Evolutionary conservation across 352 stramenopile genomes (phyloP).

Genomic region (Pythium dissotocum): DNA sequence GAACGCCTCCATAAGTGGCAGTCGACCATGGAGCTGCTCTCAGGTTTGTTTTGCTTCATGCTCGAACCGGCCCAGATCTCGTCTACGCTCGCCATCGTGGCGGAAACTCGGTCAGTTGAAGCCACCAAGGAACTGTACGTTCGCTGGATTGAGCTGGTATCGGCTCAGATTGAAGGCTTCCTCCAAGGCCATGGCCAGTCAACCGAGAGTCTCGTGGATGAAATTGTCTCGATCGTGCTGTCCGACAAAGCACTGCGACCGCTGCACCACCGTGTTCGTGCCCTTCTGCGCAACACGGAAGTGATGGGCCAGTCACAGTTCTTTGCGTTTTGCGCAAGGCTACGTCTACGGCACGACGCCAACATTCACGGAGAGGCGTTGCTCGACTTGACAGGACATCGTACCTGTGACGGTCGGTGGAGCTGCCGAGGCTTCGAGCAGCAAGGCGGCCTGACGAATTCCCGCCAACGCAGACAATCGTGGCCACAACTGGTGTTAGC

Average conservation of each 20-base stretch:
- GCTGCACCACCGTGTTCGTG: not conserved
- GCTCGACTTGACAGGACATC: not conserved
- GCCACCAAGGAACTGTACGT: slow-evolving; percentile 5
- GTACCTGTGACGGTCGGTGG: not conserved
- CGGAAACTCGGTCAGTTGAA: not conserved
- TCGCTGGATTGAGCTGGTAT: slow-evolving; percentile 16
- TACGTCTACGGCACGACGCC: not conserved
- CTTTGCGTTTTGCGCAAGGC: not conserved
- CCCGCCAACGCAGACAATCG: not conserved
- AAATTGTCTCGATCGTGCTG: slow-evolving; percentile 16
- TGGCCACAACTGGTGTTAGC: not conserved
- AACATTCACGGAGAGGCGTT: not conserved
- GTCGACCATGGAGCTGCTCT: slow-evolving; percentile 4
- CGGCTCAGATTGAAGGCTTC: slow-evolving; percentile 17
- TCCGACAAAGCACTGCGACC: not conserved
- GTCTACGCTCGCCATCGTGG: slow-evolving; percentile 1
- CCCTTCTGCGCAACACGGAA: slow-evolving; percentile 20
- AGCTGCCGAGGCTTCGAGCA: not conserved
- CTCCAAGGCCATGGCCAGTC: slow-evolving; percentile 11
- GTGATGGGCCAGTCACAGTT: not conserved
- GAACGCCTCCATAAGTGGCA: not conserved
- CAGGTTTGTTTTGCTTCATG: slow-evolving; percentile 7
- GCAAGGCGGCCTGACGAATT: not conserved
- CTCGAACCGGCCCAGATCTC: slow-evolving; percentile 2
- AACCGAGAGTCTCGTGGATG: slow-evolving; percentile 19